Conservation (phyloP, 495 filamentous ascomycete species). For the Penicillium lagena region DNA sequence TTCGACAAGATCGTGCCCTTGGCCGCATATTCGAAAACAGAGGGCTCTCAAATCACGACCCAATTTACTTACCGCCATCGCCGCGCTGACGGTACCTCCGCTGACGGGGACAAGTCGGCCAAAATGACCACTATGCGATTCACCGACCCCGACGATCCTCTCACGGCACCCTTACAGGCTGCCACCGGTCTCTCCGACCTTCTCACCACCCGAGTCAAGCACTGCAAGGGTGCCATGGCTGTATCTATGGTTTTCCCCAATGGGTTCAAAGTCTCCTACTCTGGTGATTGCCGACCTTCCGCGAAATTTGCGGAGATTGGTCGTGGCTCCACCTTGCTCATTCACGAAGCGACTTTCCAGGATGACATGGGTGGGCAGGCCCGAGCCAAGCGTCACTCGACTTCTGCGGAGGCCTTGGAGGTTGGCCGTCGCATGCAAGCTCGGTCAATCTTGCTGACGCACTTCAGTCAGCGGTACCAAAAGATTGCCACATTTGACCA, state of each 20-base stretch:
- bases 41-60: constrained; percentile 13
- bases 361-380: constrained; percentile 75
- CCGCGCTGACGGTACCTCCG: constrained; percentile 20
- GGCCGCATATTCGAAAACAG: constrained; percentile 12
- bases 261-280: constrained; percentile 84
- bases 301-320: constrained; percentile 63
- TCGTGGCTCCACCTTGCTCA: constrained; percentile 65
- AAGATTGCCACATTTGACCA: constrained; percentile 48
- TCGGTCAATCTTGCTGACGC: constrained; percentile 70
- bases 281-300: constrained; percentile 85
- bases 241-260: constrained; percentile 68
- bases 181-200: constrained; percentile 40
- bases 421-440: constrained; percentile 75
- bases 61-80: constrained; percentile 24
- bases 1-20: constrained; percentile 52
- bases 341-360: constrained; percentile 96
- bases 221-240: constrained; percentile 75
- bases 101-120: constrained; percentile 10
- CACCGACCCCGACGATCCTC: constrained; percentile 14
- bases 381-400: constrained; percentile 82
- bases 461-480: constrained; percentile 94
- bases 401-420: constrained; percentile 72
- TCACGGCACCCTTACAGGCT: constrained; percentile 27
- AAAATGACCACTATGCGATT: constrained; percentile 18
- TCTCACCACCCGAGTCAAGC: constrained; percentile 56